phyloP scores from a whole-genome alignment of 495 filamentous ascomycete genomes.

The Lasiosphaeris hirsuta region DNA sequence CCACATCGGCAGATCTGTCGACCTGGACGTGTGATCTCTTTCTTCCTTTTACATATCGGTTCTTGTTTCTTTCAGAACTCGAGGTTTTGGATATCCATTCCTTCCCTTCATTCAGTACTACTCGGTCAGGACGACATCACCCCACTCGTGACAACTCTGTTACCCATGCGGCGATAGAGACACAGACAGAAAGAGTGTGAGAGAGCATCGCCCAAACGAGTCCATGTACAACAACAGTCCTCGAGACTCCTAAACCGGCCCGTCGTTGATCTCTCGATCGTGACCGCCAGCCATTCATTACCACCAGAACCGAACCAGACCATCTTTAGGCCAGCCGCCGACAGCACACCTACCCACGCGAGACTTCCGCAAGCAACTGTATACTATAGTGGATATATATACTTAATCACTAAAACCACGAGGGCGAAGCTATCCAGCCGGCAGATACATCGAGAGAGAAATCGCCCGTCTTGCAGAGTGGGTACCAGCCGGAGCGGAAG shows the following conservation, averaged over 20 bases:
- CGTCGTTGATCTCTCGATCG: constrained; percentile 35
- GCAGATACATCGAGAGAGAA: constrained; percentile 18
- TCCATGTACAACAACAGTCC: constrained; percentile 44
- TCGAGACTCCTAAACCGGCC: constrained; percentile 40
- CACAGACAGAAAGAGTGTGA: neutral
- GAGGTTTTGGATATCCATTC: constrained; percentile 42
- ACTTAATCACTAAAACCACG: constrained; percentile 43
- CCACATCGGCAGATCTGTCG: constrained; percentile 49
- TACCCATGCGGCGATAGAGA: constrained; percentile 19
- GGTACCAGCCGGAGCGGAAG: constrained; percentile 15
- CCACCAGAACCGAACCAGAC: constrained; percentile 42
- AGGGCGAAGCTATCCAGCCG: neutral
- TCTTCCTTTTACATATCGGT: constrained; percentile 50
- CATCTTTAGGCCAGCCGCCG: constrained; percentile 49
- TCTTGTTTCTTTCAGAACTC: constrained; percentile 48
- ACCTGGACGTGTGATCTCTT: constrained; percentile 46
- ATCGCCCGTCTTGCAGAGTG: constrained; percentile 10
- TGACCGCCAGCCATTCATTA: constrained; percentile 50
- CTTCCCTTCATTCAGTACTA: constrained; percentile 45
- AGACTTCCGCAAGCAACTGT: constrained; percentile 30
- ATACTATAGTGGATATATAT: constrained; percentile 41
- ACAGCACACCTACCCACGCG: constrained; percentile 6
- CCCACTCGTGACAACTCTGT: constrained; percentile 16
- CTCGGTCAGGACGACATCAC: constrained; percentile 17
- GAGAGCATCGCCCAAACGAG: constrained; percentile 20